Evolutionary conservation across 2,329 filamentous ascomycete genomes (phyloP), one percentile per base, ranked within the genome.

Genomic region (Fusarium sp.): DNA sequence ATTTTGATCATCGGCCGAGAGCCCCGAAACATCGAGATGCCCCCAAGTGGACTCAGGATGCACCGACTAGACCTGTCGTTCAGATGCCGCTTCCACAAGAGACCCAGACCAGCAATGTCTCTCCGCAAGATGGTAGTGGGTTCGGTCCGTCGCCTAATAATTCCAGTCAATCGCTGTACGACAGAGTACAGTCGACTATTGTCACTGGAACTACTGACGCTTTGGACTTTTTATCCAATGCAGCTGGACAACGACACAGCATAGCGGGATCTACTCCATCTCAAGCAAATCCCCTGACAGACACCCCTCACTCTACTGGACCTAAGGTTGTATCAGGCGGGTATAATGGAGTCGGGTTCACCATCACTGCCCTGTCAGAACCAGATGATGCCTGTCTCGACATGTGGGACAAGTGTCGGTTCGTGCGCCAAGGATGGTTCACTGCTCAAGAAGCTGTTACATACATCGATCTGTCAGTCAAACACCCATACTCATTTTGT

Each of bases 361-460:
- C 58, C 1, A 67, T 69, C 11, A 67, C 58, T 3, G 34, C 30
- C 8, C 49, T 75, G 8, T 75, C 73, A 2, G 63, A 74, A 20
- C 67, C 73, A 1, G 58, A 60, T 5, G 73, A 75, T 25, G 56
- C 46, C 9, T 65, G 52, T 16, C 68, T 76, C 4, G 68, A 74
- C 25, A 32, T 75, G 27, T 74, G 72, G 70, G 73, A 75, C 32
- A 75, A 70, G 45, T 70, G 71, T 41, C 71, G 73, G 5, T 74
- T 75, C 13, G 72, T 75, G 6, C 69, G 73, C 2, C 71, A 75
- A 40, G 73, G 73, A 4, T 75, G 70, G 63, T 75, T 75, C 12
- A 75, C 73, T 0, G 74, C 69, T 5, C 73, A 75, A 56, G 73
- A 75, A n/a, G 73, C 73, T 18, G 73, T 75, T 18, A 74, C 73